Percentiles rank a stretch among this genome's conserved stretches.
phyloP scores from a whole-genome alignment of 202 grass and related monocot species.

The Miscanthus sacchariflorus region DNA sequence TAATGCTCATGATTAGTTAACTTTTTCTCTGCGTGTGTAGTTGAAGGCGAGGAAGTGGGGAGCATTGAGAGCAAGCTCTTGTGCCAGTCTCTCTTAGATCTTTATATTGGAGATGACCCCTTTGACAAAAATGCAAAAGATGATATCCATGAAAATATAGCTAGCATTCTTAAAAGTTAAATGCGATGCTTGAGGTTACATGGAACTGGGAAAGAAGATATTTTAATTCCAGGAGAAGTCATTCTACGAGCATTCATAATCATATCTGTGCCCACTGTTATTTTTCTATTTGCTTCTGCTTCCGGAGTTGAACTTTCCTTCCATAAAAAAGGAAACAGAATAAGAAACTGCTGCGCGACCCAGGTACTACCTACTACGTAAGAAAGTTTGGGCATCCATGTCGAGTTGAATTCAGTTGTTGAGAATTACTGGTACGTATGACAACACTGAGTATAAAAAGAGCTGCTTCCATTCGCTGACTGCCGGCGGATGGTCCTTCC shows the following conservation, averaged over 20 bases:
- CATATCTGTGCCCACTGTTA: neutral
- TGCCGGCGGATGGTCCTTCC: neutral
- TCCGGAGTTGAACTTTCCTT: slow-evolving; percentile 11
- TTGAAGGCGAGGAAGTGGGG: slow-evolving; percentile 71
- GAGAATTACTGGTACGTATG: neutral
- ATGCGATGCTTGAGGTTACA: neutral
- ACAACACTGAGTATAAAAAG: neutral
- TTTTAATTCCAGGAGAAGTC: slow-evolving; percentile 13
- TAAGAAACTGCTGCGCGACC: neutral
- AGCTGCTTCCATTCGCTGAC: slow-evolving; percentile 16
- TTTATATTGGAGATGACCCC: slow-evolving; percentile 89
- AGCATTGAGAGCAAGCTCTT: slow-evolving; percentile 85
- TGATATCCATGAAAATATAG: slow-evolving; percentile 70
- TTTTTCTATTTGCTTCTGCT: neutral
- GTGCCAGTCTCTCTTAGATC: slow-evolving; percentile 88
- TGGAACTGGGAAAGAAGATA: neutral
- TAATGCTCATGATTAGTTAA: slow-evolving; percentile 7
- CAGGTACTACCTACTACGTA: neutral
- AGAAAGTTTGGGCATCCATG: neutral
- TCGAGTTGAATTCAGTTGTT: neutral
- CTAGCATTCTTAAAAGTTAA: slow-evolving; percentile 52
- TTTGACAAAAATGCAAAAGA: slow-evolving; percentile 81
- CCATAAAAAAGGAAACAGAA: neutral
- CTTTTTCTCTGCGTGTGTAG: slow-evolving; percentile 43
- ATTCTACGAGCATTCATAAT: neutral